These are phyloP conservation scores for Pisolithus tinctorius DNA, from an alignment of 768 basidiomycete species.

Conservation along the genomic window DNA sequence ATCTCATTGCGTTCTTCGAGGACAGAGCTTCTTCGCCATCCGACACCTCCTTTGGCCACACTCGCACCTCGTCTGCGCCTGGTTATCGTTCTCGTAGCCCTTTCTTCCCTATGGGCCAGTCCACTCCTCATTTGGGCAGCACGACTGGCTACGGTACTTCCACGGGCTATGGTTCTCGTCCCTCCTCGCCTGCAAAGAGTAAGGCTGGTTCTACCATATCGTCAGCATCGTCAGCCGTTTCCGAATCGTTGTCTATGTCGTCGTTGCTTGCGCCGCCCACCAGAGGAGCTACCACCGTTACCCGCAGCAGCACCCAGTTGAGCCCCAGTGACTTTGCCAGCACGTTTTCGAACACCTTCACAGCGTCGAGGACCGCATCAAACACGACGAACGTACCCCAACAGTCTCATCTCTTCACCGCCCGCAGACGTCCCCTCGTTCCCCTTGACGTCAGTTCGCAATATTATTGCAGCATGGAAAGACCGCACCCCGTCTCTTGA, in stretches of 20 bases:
- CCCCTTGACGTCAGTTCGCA: constrained; percentile 67
- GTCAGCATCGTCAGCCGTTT: constrained; percentile 15
- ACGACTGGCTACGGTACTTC: constrained; percentile 27
- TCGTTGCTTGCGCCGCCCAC: constrained; percentile 46
- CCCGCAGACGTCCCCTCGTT: constrained; percentile 60
- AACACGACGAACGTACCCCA: constrained; percentile 30
- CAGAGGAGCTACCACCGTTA: constrained; percentile 27
- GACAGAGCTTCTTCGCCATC: constrained; percentile 39
- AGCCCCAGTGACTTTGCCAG: constrained; percentile 32
- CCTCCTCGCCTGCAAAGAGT: constrained; percentile 44
- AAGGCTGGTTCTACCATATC: constrained; percentile 27
- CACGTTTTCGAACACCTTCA: constrained; percentile 35
- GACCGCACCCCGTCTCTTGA: constrained; percentile 53
- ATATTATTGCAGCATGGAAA: constrained; percentile 77
- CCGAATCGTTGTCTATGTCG: constrained; percentile 25
- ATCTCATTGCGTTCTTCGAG: constrained; percentile 73
- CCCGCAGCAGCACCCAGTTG: constrained; percentile 26
- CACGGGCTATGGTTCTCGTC: constrained; percentile 33
- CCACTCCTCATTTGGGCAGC: constrained; percentile 33
- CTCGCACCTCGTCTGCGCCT: constrained; percentile 49
- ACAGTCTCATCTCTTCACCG: constrained; percentile 50
- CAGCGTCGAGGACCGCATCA: constrained; percentile 25
- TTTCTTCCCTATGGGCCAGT: constrained; percentile 28
- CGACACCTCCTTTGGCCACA: constrained; percentile 35
- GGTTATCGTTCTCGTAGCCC: constrained; percentile 27